Conservation (phyloP, 1,139 yeast species). For the Diutina catenulata region DNA sequence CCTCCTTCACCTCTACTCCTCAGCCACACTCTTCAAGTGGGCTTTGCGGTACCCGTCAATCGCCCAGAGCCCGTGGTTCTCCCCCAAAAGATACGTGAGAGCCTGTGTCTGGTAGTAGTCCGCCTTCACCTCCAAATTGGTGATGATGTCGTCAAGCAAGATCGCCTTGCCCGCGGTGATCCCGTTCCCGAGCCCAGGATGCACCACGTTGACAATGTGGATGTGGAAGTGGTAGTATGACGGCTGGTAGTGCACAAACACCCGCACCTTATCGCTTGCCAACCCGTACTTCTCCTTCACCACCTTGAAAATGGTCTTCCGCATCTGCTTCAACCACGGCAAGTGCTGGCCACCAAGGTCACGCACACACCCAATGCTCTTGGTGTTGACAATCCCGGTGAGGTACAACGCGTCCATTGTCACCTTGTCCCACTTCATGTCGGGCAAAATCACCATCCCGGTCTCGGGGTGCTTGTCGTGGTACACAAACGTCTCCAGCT, state of each 20-base stretch:
- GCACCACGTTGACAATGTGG: slow-evolving; percentile 71
- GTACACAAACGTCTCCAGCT: slow-evolving; percentile 62
- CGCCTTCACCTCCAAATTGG: slow-evolving; percentile 38
- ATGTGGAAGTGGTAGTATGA: slow-evolving; percentile 92
- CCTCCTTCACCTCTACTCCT: too few species aligned
- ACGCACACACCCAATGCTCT: slow-evolving; percentile 63
- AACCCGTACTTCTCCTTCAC: slow-evolving; percentile 33
- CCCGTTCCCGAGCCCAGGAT: slow-evolving; percentile 66
- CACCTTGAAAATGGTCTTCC: slow-evolving; percentile 30
- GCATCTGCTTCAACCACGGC: slow-evolving; percentile 39
- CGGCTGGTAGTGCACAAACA: slow-evolving; percentile 88
- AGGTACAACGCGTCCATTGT: slow-evolving; percentile 62
- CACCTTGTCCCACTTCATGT: slow-evolving; percentile 88
- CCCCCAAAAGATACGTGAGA: slow-evolving; percentile 54
- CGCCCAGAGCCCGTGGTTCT: slow-evolving; percentile 68
- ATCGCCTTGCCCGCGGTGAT: slow-evolving; percentile 73
- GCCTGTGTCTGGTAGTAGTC: slow-evolving; percentile 35
- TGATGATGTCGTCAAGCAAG: slow-evolving; percentile 72
- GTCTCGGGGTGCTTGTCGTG: slow-evolving; percentile 42
- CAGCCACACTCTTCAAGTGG: too few species aligned
- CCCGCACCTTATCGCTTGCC: slow-evolving; percentile 40
- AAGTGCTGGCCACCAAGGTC: slow-evolving; percentile 56
- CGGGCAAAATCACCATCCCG: slow-evolving; percentile 60
- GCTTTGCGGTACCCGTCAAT: background rate
- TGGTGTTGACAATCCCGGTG: slow-evolving; percentile 64